These are phyloP conservation scores for Psilocybe subaeruginosa DNA, from an alignment of 768 basidiomycete species.

Conservation along the genomic window DNA sequence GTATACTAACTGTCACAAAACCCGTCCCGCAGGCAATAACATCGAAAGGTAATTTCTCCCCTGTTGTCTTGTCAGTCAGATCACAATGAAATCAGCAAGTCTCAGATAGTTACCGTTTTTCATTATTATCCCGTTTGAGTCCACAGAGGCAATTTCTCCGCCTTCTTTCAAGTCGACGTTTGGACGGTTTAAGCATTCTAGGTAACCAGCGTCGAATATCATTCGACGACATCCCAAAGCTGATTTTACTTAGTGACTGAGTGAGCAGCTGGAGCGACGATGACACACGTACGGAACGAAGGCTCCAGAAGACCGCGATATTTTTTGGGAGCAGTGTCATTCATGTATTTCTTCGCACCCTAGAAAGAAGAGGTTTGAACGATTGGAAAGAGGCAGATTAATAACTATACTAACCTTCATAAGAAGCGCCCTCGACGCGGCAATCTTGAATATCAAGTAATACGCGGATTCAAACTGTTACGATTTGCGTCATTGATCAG, in stretches of 20 bases:
- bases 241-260: constrained; percentile 15
- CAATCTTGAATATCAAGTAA: constrained; percentile 10
- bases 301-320: constrained; percentile 51
- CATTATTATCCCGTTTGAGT: constrained; percentile 46
- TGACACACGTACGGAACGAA: constrained; percentile 40
- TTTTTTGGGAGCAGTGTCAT: constrained; percentile 42
- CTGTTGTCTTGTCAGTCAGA: constrained; percentile 19
- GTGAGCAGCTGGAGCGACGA: neutral
- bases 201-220: constrained; percentile 51
- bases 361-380: constrained; percentile 11
- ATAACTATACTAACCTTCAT: constrained; percentile 6
- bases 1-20: constrained; percentile 23
- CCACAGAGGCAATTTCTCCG: constrained; percentile 41
- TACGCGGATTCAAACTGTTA: constrained; percentile 14
- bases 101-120: constrained; percentile 31
- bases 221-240: constrained; percentile 58
- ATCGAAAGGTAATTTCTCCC: constrained; percentile 38
- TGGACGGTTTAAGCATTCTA: constrained; percentile 43
- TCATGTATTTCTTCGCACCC: constrained; percentile 35
- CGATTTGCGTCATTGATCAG: neutral
- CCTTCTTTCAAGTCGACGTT: constrained; percentile 46
- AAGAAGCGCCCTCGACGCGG: constrained; percentile 6
- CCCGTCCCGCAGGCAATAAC: constrained; percentile 45
- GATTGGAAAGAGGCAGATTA: neutral
- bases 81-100: neutral